Evolutionary conservation across 1,139 yeast species (phyloP), one percentile per base, ranked within the genome.

Genomic region (Candida albicans): DNA sequence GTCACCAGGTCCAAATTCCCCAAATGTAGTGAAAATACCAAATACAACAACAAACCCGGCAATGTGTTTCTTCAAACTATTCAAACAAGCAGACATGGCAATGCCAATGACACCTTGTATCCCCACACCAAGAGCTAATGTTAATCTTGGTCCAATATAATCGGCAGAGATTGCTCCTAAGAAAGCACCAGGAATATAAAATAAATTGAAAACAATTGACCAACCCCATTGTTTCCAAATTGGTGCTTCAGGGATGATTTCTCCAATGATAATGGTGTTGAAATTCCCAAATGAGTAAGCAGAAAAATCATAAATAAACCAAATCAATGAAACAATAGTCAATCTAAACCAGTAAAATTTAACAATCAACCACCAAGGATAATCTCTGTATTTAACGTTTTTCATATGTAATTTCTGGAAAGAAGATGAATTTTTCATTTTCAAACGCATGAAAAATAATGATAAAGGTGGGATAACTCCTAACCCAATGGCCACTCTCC

Each of bases 1-100:
- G 65, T 90, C 89, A 67, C 98, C 98, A 12, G 96, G 91, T 24
- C 96, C 96, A 64, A 90, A 87, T 65, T 91, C 97, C 55, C 98
- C 98, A 39, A 88, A 73, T 6, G 96, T 73, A 59, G 81, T 70
- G 64, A 90, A 91, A 51, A 91, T 79, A 68, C 97, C 98, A 59
- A 84, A 90, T 15, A 87, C 85, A 33, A 89, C 93, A 37, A 82
- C 84, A 58, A 91, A 89, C 0, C 82, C 93, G 28, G 81, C 96
- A 58, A 89, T 70, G 54, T 85, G 79, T 37, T 76, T 60, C 50
- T 73, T 70, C 53, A 91, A 75, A 18, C 61, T 57, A 33, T 73
- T 68, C 59, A 86, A 83, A 42, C 75, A 67, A 11, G 83, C 93
- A 44, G 96, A 91, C 91, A 91, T 85, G 52, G 84, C 79, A 59